Conservation (phyloP, 148 eudicot species). For the Agrostemma githago region DNA sequence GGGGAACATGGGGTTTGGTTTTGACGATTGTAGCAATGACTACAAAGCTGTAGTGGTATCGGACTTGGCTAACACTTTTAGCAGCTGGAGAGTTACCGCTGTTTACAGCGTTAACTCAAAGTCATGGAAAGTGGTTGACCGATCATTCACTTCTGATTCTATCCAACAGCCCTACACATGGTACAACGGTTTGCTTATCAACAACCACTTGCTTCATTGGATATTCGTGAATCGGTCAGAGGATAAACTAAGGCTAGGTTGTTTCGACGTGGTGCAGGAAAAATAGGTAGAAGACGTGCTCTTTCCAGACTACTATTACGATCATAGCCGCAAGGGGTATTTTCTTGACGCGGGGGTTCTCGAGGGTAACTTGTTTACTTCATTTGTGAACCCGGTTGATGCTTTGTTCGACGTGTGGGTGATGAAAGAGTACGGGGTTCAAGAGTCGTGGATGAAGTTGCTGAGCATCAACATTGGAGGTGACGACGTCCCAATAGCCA, state of each 20-base stretch:
- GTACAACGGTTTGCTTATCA: not conserved
- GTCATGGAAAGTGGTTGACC: not conserved
- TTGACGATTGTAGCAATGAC: not conserved
- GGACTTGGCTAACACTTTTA: not conserved
- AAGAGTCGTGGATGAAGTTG: not conserved
- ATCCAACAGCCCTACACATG: not conserved
- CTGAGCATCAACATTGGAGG: not conserved
- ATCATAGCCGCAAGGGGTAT: not conserved
- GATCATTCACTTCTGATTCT: too few relatives aligned
- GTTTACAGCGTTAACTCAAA: slow-evolving; percentile 2
- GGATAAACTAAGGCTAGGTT: not conserved
- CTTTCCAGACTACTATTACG: not conserved
- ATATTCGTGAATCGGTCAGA: not conserved
- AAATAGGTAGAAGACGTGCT: not conserved
- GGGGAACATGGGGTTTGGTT: not conserved
- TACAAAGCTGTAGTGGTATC: not conserved
- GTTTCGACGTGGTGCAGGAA: not conserved
- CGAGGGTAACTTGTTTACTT: not conserved
- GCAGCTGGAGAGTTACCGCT: not conserved
- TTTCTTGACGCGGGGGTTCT: not conserved
- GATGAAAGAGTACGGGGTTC: not conserved
- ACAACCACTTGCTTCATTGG: slow-evolving; percentile 2
- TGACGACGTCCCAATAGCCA: not conserved
- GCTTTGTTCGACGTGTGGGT: not conserved
- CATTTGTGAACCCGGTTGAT: not conserved